Evolutionary conservation across 495 filamentous ascomycete genomes (phyloP), one percentile per base, ranked within the genome.

Genomic region (Bryoglossum gracile): DNA sequence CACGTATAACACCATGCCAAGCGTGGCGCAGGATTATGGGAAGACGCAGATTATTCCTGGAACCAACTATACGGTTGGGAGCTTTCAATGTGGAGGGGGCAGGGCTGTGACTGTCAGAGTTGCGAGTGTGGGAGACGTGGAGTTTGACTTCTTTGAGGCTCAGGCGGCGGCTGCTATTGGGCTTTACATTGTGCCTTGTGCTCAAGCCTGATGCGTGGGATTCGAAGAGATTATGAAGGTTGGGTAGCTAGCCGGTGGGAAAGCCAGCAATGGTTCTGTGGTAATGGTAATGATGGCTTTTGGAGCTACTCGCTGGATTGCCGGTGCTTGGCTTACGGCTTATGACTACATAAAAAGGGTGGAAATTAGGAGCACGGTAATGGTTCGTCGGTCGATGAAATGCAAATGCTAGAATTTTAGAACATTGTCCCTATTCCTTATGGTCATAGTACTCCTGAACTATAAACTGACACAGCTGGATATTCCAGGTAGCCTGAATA

Each of bases 101-200:
- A 34, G 72, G 50, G 62, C 67, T 5, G 60, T 82, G 13, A 62
- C 61, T 8, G 77, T 71, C 46, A 65, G 76, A 63, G 67, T 83
- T 46, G 67, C 68, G 14, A 57, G 54, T 28, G 24, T 39, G n/a
- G 76, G 73, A 23, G 65, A 61, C 48, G 73, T 79, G 16, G 56
- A 71, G 36, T 57, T 88, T n/a, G 63, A 78, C 43, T 86, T 76
- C 56, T 80, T 81, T 62, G 69, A 88, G 60, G 76, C 84, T 59
- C 79, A 60, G 50, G 78, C 76, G 54, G 76, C 76, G 18, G 67
- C 68, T 44, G 76, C 82, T 56, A 72, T 84, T 50, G 82, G 83
- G 34, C 62, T 86, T 50, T 86, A 73, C 63, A 69, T 87, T 26
- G 56, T 59, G 22, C 52, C 77, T 73, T 35, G 56, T 52, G 19